Conservation (phyloP, 2,329 filamentous ascomycete species). For the Diaporthe ilicicola region DNA sequence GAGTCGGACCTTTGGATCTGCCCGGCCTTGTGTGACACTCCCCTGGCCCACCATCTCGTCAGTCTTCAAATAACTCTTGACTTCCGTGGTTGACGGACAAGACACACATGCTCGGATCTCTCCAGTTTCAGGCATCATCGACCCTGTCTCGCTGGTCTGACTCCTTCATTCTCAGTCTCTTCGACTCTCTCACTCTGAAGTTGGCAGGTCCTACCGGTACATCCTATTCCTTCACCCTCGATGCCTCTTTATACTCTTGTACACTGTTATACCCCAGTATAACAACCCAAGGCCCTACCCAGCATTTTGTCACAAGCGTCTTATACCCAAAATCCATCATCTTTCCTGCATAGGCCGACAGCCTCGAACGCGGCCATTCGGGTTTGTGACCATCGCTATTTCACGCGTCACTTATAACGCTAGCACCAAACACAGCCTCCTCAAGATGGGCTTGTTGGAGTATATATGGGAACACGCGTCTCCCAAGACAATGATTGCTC, state of each 20-base stretch:
- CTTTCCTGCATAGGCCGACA: neutral
- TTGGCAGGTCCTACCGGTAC: neutral
- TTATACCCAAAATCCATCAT: neutral
- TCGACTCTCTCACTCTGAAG: neutral
- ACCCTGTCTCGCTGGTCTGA: neutral
- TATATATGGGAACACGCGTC: constrained; percentile 54
- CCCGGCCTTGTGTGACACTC: neutral
- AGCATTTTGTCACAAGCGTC: neutral
- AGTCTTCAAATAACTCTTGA: neutral
- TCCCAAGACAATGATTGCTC: constrained; percentile 47
- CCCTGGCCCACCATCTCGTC: neutral
- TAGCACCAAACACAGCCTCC: neutral
- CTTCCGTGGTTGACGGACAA: neutral
- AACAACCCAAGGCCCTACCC: neutral
- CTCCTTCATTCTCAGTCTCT: neutral
- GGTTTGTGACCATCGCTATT: neutral
- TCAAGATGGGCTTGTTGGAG: constrained; percentile 61
- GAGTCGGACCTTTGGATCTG: constrained; percentile 19
- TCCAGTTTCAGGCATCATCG: neutral
- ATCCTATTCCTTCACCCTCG: neutral
- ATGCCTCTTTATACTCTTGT: neutral
- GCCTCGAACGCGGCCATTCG: neutral
- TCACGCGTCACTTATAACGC: neutral
- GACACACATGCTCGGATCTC: no score
- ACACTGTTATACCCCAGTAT: neutral